Conservation (phyloP, 2,329 filamentous ascomycete genomes). For the Aspergillus tanneri region DNA sequence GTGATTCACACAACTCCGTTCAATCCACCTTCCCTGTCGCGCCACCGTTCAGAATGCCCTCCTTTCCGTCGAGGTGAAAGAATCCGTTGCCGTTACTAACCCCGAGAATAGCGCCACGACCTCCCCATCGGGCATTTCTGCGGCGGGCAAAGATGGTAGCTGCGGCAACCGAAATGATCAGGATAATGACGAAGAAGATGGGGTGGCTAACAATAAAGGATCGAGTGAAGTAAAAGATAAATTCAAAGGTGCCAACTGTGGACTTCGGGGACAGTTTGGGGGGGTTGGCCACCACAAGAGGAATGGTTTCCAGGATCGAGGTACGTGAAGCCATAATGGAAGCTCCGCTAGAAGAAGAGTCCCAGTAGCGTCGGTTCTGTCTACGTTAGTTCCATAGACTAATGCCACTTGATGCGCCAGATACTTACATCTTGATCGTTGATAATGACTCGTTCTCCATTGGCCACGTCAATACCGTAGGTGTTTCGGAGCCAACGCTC, state of each 20-base stretch:
- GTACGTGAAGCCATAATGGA: constrained; percentile 85
- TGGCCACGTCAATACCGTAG: constrained; percentile 81
- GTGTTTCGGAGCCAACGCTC: constrained; percentile 95
- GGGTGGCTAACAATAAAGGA: constrained; percentile 46
- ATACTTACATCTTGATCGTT: constrained; percentile 90
- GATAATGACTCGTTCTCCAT: constrained; percentile 90
- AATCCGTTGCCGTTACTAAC: constrained; percentile 38
- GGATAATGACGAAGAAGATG: constrained; percentile 42
- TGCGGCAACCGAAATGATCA: constrained; percentile 38
- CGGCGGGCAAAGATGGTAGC: constrained; percentile 36
- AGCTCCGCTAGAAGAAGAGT: constrained; percentile 83
- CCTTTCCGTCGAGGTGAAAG: constrained; percentile 51
- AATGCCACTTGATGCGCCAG: neutral
- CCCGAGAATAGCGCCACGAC: constrained; percentile 38
- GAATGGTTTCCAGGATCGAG: constrained; percentile 79
- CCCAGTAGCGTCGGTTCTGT: constrained; percentile 92
- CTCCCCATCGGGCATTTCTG: constrained; percentile 29
- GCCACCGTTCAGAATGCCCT: constrained; percentile 45
- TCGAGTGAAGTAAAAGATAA: constrained; percentile 47
- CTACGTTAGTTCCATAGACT: constrained; percentile 28
- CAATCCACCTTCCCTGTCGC: constrained; percentile 50
- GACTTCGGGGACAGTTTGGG: constrained; percentile 51
- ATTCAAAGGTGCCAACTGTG: constrained; percentile 48
- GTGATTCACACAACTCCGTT: constrained; percentile 25
- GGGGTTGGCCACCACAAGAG: constrained; percentile 51